Evolutionary conservation across 164 flowering plant genomes (phyloP), one percentile per base, ranked within the genome.

Genomic region (Dillenia turbinata): DNA sequence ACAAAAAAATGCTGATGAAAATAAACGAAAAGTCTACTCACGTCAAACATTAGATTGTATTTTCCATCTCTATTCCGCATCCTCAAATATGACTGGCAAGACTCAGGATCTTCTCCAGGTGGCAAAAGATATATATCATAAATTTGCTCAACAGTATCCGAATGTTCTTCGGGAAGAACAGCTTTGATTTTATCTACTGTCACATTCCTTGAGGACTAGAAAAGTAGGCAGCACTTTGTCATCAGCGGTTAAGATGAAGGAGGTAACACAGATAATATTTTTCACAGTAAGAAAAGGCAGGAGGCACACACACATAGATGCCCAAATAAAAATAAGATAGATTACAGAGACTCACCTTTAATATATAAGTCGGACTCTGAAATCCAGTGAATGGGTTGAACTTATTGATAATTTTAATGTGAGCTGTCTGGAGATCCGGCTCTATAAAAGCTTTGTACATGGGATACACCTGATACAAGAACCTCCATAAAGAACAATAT

Each of bases 1-100:
- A 47, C 10, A 14, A 14, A 12, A 45, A 15, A 52, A n/a, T 10
- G 45, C 40, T 5, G 40, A 33, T 33, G 40, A 33, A 33, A 33
- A 33, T 33, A 33, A 33, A 33, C 6, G 40, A 33, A 33, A 33
- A 4, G 6, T 33, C 40, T 6, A 47, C 79, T 69, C 62, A 95
- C 98, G 98, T 92, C 97, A 83, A 95, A 95, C 97, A 95, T 95
- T 55, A 95, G 99, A 76, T 79, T 89, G 78, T 94, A 94, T 73
- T 91, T 94, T 64, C 99, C 99, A 69, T 94, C 99, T 66, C 79
- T 87, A 62, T 94, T 91, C 53, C 96, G 78, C 99, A 94, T 91
- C 78, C 99, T 79, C 69, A 94, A 65, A 79, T 94, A 91, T 57
- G 99, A 94, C 71, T 94, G 96, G 76, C 99, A 94, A 33, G 93